These are phyloP conservation scores for Neurospora sp. DNA, from an alignment of 495 filamentous ascomycete species.

Conservation along the genomic window DNA sequence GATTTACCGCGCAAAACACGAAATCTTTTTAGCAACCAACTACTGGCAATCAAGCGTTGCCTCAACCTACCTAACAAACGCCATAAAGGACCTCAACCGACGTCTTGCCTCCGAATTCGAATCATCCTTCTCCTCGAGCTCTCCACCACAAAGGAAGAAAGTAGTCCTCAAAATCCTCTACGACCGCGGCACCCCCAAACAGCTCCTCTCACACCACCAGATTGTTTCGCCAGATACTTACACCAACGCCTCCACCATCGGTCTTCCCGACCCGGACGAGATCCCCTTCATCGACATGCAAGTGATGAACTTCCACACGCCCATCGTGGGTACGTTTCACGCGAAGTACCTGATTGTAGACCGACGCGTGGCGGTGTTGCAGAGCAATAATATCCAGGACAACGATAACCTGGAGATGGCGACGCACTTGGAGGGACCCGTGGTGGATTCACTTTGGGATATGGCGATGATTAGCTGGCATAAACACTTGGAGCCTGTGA, in stretches of 20 bases:
- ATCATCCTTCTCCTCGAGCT: not conserved
- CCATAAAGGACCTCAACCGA: slow-evolving; percentile 55
- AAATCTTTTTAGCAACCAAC: slow-evolving; percentile 65
- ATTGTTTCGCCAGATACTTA: slow-evolving; percentile 48
- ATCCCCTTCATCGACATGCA: slow-evolving; percentile 63
- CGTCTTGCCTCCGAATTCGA: slow-evolving; percentile 48
- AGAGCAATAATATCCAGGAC: slow-evolving; percentile 72
- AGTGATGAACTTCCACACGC: slow-evolving; percentile 66
- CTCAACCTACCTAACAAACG: slow-evolving; percentile 55
- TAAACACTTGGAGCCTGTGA: slow-evolving; percentile 48
- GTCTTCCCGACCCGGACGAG: slow-evolving; percentile 48
- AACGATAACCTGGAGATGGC: slow-evolving; percentile 77
- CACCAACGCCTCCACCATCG: slow-evolving; percentile 39
- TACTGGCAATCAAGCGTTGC: slow-evolving; percentile 64
- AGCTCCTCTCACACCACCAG: slow-evolving; percentile 54
- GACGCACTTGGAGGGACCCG: slow-evolving; percentile 63
- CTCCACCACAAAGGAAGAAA: slow-evolving; percentile 14
- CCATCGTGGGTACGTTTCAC: slow-evolving; percentile 65
- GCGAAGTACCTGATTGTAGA: slow-evolving; percentile 71
- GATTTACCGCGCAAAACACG: slow-evolving; percentile 59
- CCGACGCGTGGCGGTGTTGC: slow-evolving; percentile 52
- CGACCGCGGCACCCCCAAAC: slow-evolving; percentile 56
- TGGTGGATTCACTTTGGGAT: slow-evolving; percentile 68
- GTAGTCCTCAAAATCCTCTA: slow-evolving; percentile 66
- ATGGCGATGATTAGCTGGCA: slow-evolving; percentile 62